These are phyloP conservation scores for Pythium monospermum DNA, from an alignment of 352 stramenopile genomes.

Conservation along the genomic window DNA sequence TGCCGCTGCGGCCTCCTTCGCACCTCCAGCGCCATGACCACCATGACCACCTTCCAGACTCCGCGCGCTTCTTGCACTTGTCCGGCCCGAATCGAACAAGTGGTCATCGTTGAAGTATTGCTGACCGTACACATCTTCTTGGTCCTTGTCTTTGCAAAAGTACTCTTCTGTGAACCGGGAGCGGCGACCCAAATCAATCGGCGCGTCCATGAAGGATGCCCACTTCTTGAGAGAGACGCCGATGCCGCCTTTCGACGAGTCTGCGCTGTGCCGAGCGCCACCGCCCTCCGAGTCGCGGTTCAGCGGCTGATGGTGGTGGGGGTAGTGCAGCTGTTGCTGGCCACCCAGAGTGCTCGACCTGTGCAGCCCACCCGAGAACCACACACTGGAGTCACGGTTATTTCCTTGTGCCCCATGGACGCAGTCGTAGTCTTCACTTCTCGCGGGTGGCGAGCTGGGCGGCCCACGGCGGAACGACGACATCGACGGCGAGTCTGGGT, in stretches of 20 bases:
- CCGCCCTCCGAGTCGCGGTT: slow-evolving; percentile 13
- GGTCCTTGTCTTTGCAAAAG: slow-evolving; percentile 57
- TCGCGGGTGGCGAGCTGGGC: slow-evolving; percentile 29
- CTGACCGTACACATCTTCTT: slow-evolving; percentile 27
- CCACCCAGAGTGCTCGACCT: slow-evolving; percentile 13
- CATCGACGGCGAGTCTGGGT: slow-evolving; percentile 58
- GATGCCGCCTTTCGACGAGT: slow-evolving; percentile 45
- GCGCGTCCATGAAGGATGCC: slow-evolving; percentile 62
- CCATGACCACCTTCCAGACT: slow-evolving; percentile 32
- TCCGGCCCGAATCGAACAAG: slow-evolving; percentile 47
- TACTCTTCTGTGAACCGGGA: slow-evolving; percentile 78
- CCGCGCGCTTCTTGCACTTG: slow-evolving; percentile 29
- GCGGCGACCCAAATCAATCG: slow-evolving; percentile 59
- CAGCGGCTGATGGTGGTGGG: neutral
- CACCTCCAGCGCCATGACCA: slow-evolving; percentile 12
- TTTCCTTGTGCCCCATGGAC: neutral
- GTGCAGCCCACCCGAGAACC: slow-evolving; percentile 1
- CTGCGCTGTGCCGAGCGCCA: slow-evolving; percentile 29
- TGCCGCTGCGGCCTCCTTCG: neutral
- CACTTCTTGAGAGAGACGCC: slow-evolving; percentile 64
- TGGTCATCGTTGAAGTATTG: slow-evolving; percentile 41
- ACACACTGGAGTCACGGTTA: slow-evolving; percentile 17
- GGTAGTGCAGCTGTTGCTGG: neutral
- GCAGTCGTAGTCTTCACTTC: slow-evolving; percentile 2
- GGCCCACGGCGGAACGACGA: slow-evolving; percentile 48